Base-by-base conservation (phyloP, 768 basidiomycete genomes). In the Phlebiopsis gigantea region DNA sequence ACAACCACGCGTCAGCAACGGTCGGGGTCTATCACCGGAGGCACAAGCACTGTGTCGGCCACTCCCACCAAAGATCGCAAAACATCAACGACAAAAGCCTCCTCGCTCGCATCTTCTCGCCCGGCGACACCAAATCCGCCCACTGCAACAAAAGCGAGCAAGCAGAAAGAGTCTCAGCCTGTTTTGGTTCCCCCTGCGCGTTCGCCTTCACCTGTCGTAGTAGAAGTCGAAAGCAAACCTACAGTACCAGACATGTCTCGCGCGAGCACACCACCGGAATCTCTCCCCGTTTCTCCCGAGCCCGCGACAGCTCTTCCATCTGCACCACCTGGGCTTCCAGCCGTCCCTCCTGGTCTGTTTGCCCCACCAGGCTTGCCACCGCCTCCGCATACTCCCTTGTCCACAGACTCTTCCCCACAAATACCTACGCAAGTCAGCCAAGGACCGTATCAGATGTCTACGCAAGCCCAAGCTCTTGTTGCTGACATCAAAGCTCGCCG, bases 371-470 rank as follows among this genome's bases (percentile, higher is more conserved):
- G 77, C 5, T 63, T 79, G 9, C 72, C 75, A 21, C 68, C 69
- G 9, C 75, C 75, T 71, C 55, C 77, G 72, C 48, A 73, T 74
- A 28, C 61, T 31, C 49, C 81, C 78, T 58, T 66, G 69, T 47
- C 82, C 77, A 53, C 57, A 29, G 77, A 78, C 2, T 75, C 77
- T 17, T 76, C 79, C 17, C 78, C 81, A 28, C 78, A 79, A 63
- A 81, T 62, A 48, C 79, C 56, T 65, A 79, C 60, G 71, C 85
- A 62, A 24, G 63, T 69, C 25, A 81, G 80, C 4, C 78, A 80
- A 56, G 77, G 82, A 12, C 79, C 83, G 5, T 95, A 94, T 69
- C 91, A 93, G 65, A 90, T 93, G 77, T 93, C 93, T 0, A 88
- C 77, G 15, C 88, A 91, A 39, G 91, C 90, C 2, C 87, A 87